Conservation (phyloP, 768 basidiomycete genomes). For the Boletus tomentosulus region DNA sequence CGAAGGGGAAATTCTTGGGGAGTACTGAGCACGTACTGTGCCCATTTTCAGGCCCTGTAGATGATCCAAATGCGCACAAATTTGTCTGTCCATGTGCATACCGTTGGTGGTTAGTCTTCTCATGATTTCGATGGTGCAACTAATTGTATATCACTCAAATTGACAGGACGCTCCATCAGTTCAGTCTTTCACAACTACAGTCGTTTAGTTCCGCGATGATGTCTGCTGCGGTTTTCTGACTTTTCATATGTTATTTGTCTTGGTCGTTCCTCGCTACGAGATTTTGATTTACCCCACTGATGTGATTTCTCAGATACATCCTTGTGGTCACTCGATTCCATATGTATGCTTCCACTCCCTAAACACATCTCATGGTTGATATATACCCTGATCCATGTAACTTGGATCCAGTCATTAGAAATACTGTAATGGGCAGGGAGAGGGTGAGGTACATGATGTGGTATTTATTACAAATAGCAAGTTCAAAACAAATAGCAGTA, state of each 20-base stretch:
- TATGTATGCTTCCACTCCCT: slow-evolving; percentile 5
- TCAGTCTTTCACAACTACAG: slow-evolving; percentile 27
- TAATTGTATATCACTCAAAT: neutral
- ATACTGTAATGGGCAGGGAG: neutral
- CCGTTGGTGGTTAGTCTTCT: slow-evolving; percentile 16
- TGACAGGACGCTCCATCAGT: slow-evolving; percentile 10
- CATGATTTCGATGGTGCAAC: neutral
- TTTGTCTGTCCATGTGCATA: slow-evolving; percentile 24
- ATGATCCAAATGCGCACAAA: slow-evolving; percentile 17
- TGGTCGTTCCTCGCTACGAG: slow-evolving; percentile 13
- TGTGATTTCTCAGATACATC: neutral
- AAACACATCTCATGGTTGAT: slow-evolving; percentile 11
- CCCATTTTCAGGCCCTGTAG: slow-evolving; percentile 16
- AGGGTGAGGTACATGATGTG: neutral
- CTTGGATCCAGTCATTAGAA: slow-evolving; percentile 1
- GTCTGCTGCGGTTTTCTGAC: slow-evolving; percentile 18
- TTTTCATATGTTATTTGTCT: slow-evolving; percentile 17
- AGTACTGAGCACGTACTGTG: slow-evolving; percentile 35
- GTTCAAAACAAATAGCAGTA: neutral
- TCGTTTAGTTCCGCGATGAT: slow-evolving; percentile 32
- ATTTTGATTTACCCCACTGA: slow-evolving; percentile 4
- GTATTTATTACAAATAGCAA: slow-evolving; percentile 6
- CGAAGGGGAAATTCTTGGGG: slow-evolving; percentile 53
- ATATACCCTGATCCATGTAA: slow-evolving; percentile 13
- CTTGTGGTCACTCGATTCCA: slow-evolving; percentile 6